These are phyloP conservation scores for Alternaria sp. DNA, from an alignment of 2,329 filamentous ascomycete species.

Conservation along the genomic window DNA sequence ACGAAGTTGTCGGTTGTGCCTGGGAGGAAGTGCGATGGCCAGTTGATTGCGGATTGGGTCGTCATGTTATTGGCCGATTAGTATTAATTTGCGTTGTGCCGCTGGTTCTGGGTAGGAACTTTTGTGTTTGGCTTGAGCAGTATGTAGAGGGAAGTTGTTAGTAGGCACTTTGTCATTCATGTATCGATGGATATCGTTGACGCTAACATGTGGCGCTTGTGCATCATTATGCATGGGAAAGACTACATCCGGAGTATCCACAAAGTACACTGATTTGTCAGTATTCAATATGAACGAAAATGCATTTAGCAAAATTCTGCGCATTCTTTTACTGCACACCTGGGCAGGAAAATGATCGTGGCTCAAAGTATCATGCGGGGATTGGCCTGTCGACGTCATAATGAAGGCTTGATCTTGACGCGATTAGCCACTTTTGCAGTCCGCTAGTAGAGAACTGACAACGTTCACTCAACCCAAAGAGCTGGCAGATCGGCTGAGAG, in stretches of 20 bases:
- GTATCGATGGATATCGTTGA: neutral
- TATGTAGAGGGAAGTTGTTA: no score
- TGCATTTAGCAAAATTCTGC: neutral
- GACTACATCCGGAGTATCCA: neutral
- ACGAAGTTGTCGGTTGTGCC: conserved; percentile 49
- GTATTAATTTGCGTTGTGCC: no score
- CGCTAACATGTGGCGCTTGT: neutral
- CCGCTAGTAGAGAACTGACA: no score
- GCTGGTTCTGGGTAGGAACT: no score
- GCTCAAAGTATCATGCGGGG: neutral
- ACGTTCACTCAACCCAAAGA: no score
- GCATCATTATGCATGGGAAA: neutral
- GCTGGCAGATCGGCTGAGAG: no score
- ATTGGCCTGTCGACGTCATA: neutral
- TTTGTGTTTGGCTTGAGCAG: no score
- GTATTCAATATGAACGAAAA: neutral
- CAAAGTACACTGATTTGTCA: neutral
- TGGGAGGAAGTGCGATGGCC: conserved; percentile 40
- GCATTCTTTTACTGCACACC: no score
- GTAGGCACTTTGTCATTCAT: no score
- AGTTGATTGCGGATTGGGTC: conserved; percentile 37
- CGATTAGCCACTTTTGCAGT: no score
- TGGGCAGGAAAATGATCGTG: neutral
- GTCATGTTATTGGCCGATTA: conserved; percentile 9
- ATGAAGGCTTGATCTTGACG: no score